Evolutionary conservation across 176 grass and related monocot genomes (phyloP), one percentile per base, ranked within the genome.

Genomic region (Oryza rufipogon): DNA sequence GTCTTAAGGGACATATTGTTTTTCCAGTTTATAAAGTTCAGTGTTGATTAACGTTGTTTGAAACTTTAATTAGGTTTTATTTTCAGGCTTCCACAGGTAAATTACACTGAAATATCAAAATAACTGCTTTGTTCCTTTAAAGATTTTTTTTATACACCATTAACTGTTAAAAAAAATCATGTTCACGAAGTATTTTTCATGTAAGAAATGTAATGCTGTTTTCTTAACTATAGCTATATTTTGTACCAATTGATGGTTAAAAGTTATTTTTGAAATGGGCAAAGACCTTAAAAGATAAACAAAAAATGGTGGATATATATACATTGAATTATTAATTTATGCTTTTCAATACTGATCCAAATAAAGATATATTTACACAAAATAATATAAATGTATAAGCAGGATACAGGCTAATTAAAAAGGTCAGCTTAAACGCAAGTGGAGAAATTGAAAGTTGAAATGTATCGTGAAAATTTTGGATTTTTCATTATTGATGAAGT

Each of bases 401-500:
- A 36, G 11, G 73, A 58, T 54, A 52, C 64, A 76, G 68, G 30
- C 73, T 56, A 76, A 36, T 36, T 5, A 36, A 76, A 75, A 12
- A 68, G 2, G 0, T n/a, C 17, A 23, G 10, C 46, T 26, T 12
- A 46, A 28, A 41, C 30, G 33, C 73, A 36, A 17, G 17, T 1
- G 10, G 11, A 34, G 2, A 1, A 12, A 20, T n/a, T 19, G 0
- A 14, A 6, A 9, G 15, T 11, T 22, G 52, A 76, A 72, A 23
- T 3, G 30, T 32, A 32, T 46, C n/a, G 74, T 52, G 33, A 22
- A 63, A 15, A 63, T 77, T 77, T 61, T 77, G 74, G 30, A 85
- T 56, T 77, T 77, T 61, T 70, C 69, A 25, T 56, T 68, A 54
- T 70, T 70, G 16, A 77, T 70, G 16, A 77, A 77, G 47, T 70